These are phyloP conservation scores for Yamadazyma kanchanaburiensis DNA, from an alignment of 1,139 yeast species.

Conservation along the genomic window DNA sequence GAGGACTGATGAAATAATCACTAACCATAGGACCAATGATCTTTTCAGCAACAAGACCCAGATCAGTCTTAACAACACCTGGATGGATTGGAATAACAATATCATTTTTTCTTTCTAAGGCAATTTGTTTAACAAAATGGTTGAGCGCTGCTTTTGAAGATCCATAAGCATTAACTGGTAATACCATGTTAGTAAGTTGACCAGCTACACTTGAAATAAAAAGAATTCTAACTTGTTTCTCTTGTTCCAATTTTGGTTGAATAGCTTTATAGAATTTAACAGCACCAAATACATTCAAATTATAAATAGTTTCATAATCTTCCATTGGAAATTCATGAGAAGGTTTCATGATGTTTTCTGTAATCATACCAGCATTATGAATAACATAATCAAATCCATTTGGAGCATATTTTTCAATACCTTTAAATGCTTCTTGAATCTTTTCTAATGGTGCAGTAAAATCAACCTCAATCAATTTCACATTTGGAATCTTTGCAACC, in stretches of 20 bases:
- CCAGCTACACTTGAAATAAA: conserved; percentile 23
- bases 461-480: conserved; percentile 12
- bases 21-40: too few relatives aligned
- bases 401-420: conserved; percentile 1
- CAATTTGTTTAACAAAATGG: conserved; percentile 3
- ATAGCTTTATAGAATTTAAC: conserved; percentile 8
- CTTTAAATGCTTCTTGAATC: conserved; percentile 4
- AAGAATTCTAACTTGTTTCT: conserved; percentile 19
- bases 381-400: conserved; percentile 6
- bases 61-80: conserved; percentile 7
- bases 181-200: conserved; percentile 11
- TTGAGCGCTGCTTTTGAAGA: conserved; percentile 4
- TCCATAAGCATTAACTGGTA: conserved; percentile 3
- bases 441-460: conserved; percentile 2
- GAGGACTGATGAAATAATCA: conserved; percentile 2
- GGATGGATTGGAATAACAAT: conserved; percentile 54
- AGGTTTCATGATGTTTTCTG: neutral
- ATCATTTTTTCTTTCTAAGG: conserved; percentile 17
- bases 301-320: conserved; percentile 15
- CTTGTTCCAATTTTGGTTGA: conserved; percentile 16
- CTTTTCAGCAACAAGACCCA: conserved; percentile 4
- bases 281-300: conserved; percentile 10
- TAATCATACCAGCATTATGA: conserved; percentile 5
- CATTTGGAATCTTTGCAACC: conserved; percentile 9
- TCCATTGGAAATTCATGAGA: conserved; percentile 8